Evolutionary conservation across 2,329 filamentous ascomycete species (phyloP).

Genomic region (Epichloe uncinata): DNA sequence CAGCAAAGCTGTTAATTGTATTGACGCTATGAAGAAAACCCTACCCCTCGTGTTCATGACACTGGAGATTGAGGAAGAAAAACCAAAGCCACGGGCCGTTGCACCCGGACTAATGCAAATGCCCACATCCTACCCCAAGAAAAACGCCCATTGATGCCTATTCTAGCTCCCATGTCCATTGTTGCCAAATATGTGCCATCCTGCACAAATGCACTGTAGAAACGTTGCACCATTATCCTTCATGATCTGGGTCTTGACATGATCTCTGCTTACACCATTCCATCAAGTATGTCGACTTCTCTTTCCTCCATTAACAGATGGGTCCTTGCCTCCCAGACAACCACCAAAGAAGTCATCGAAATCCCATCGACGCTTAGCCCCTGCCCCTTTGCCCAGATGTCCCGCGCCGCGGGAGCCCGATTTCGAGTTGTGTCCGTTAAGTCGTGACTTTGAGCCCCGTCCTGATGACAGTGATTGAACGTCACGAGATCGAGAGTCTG

Average conservation of each 20-base stretch:
- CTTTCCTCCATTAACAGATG: conserved; percentile 36
- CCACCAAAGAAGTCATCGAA: conserved; percentile 65
- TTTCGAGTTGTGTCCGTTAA: conserved; percentile 14
- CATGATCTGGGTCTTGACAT: conserved; percentile 6
- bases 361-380: conserved; percentile 60
- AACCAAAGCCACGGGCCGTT: not conserved
- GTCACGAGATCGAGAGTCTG: conserved; percentile 34
- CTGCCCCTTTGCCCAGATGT: conserved; percentile 49
- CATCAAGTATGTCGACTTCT: conserved; percentile 33
- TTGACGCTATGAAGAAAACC: not conserved
- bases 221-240: conserved; percentile 4
- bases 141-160: conserved; percentile 24
- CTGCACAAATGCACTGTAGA: conserved; percentile 8
- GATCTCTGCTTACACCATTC: conserved; percentile 4
- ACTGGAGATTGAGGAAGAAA: not conserved
- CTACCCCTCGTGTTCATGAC: not conserved
- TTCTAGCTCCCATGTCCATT: conserved; percentile 22
- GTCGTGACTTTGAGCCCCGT: conserved; percentile 16
- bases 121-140: conserved; percentile 15
- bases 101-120: conserved; percentile 9
- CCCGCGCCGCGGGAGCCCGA: conserved; percentile 15
- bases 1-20: not conserved
- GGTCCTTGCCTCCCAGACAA: conserved; percentile 50
- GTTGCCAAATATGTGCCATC: conserved; percentile 17
- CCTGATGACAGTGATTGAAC: conserved; percentile 15